Base-by-base conservation (phyloP, 2,329 filamentous ascomycete species). In the Claviceps paspali region DNA sequence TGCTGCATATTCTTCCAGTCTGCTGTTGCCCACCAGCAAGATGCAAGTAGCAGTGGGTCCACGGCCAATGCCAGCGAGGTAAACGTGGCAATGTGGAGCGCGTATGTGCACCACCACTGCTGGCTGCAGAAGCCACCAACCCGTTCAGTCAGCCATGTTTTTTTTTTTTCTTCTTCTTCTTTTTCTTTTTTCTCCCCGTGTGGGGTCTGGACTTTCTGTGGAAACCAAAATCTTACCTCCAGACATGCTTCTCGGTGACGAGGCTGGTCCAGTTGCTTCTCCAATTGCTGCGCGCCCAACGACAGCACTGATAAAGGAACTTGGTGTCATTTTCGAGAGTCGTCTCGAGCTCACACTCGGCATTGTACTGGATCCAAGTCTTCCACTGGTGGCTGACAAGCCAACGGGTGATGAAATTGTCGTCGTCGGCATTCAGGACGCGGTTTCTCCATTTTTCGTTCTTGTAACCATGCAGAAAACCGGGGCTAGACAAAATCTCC, bases 281-380 rank as follows among this genome's bases (percentile, higher is more conserved):
- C 88, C 88, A 96, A 61, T 96, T 96, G 67, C 87, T 95, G 52
- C 88, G 78, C 30, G 91, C 86, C 88, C 88, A 96, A 33, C 88
- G 75, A 33, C 88, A 76, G 60, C 88, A 96, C 61, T 96, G 88
- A 54, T 84, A 88, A 45, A 96, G 65, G 53, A 93, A 96, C 53
- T 87, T 92, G 39, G 71, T 66, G 54, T 87, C 81, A 55, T 88
- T 82, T 59, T 95, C 88, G 29, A 96, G 69, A 3, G 87, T 95
- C 19, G 88, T 96, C 63, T 91, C 79, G 42, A 96, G 80, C 60
- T 92, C 83, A 50, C 84, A 92, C 54, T 92, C 84, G 33, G 72
- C 75, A 56, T 94, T 80, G 62, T 94, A 94, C 63, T 96, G 88
- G 58, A 95, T 82, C 68, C 83, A 88, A 17, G 87, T 95, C 63